Conservation (phyloP, 2,329 filamentous ascomycete species). For the Colletotrichum musae region DNA sequence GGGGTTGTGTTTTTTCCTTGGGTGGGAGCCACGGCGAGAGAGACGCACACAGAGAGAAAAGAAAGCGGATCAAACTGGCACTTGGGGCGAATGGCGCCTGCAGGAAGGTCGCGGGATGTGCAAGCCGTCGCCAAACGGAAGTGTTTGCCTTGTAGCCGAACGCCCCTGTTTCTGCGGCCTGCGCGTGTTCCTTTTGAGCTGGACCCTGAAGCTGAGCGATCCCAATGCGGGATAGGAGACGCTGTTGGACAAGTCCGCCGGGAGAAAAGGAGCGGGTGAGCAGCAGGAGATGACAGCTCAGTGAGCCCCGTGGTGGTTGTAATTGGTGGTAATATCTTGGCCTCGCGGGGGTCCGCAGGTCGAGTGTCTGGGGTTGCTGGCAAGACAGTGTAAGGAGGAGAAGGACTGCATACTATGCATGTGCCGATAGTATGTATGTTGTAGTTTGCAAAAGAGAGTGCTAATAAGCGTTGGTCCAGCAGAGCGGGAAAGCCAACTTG, state of each 20-base stretch:
- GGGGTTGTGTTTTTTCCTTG: not conserved
- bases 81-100: constrained; percentile 8
- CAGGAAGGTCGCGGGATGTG: constrained; percentile 13
- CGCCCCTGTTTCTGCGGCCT: constrained; percentile 29
- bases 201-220: constrained; percentile 35
- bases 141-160: constrained; percentile 35
- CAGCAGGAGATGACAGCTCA: constrained; percentile 27
- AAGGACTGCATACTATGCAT: too few species aligned
- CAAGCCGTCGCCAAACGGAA: constrained; percentile 38
- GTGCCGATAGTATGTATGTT: too few species aligned
- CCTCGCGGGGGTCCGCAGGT: not conserved
- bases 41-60: not conserved
- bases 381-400: too few species aligned
- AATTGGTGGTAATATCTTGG: constrained; percentile 38
- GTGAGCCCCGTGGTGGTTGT: constrained; percentile 31
- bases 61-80: not conserved
- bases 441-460: not conserved
- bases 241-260: constrained; percentile 19
- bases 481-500: constrained; percentile 14
- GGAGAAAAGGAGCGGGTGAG: constrained; percentile 7
- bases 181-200: constrained; percentile 27
- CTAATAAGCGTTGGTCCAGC: constrained; percentile 8
- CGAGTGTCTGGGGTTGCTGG: not conserved
- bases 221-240: constrained; percentile 24
- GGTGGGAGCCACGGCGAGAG: too few species aligned